Evolutionary conservation across 2,329 filamentous ascomycete species (phyloP).

Genomic region (Fusarium tanahbumbuense): DNA sequence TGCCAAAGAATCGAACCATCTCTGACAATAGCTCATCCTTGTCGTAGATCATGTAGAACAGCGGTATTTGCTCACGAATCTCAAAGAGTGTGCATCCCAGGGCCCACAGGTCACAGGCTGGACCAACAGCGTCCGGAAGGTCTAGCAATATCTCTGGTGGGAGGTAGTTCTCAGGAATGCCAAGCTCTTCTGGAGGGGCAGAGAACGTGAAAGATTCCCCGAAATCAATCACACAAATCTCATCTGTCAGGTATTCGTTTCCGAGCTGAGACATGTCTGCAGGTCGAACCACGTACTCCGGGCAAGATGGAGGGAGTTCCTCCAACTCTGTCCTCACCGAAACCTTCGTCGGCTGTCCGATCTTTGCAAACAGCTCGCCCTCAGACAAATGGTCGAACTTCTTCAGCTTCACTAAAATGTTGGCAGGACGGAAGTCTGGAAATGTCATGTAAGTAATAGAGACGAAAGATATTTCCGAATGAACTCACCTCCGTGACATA

Average conservation of each 20-base stretch:
- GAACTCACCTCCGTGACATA: slow-evolving; percentile 50
- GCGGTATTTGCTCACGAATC: slow-evolving; percentile 45
- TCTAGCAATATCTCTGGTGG: slow-evolving; percentile 47
- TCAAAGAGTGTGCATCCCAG: slow-evolving; percentile 51
- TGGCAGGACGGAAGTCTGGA: slow-evolving; percentile 45
- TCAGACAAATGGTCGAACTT: slow-evolving; percentile 42
- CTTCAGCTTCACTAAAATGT: slow-evolving; percentile 43
- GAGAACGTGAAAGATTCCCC: slow-evolving; percentile 37
- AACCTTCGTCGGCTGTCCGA: slow-evolving; percentile 26
- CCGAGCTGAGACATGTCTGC: slow-evolving; percentile 7
- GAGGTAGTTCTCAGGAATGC: slow-evolving; percentile 47
- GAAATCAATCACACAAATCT: slow-evolving; percentile 44
- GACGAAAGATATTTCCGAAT: too few species aligned
- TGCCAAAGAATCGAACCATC: slow-evolving; percentile 48
- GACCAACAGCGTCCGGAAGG: slow-evolving; percentile 19
- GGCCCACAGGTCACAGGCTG: slow-evolving; percentile 49
- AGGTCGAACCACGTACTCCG: slow-evolving; percentile 42
- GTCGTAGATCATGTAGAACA: slow-evolving; percentile 48
- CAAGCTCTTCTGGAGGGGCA: slow-evolving; percentile 34
- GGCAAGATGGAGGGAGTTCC: slow-evolving; percentile 23
- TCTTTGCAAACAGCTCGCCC: slow-evolving; percentile 26
- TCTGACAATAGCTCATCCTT: slow-evolving; percentile 46
- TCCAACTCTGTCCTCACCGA: slow-evolving; percentile 13
- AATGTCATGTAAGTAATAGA: background rate
- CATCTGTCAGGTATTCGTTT: slow-evolving; percentile 11